Percentiles rank a stretch among this genome's conserved stretches.
Evolutionary conservation across 2,329 filamentous ascomycete species (phyloP).

Genomic region (Ustilaginoidea virens): DNA sequence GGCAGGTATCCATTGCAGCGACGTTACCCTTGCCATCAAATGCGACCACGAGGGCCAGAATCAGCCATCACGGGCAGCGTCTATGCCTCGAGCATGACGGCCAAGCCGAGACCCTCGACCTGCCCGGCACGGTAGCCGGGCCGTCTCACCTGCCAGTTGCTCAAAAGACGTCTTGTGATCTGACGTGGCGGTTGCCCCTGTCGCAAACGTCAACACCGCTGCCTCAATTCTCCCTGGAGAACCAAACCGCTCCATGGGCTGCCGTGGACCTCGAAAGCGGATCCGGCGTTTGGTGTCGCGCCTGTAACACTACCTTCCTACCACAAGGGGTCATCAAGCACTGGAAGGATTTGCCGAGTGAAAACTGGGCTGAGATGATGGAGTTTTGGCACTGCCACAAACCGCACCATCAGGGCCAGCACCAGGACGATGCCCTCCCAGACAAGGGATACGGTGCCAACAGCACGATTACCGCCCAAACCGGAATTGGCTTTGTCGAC

Average conservation of each 20-base stretch:
- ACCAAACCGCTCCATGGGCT: constrained; percentile 37
- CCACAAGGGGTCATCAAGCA: constrained; percentile 21
- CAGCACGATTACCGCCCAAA: constrained; percentile 51
- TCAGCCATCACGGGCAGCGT: constrained; percentile 28
- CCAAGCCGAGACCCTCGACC: constrained; percentile 15
- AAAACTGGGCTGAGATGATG: constrained; percentile 99
- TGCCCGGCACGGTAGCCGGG: constrained; percentile 26
- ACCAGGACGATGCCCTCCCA: constrained; percentile 32
- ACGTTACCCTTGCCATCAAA: constrained; percentile 29
- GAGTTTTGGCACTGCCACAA: constrained; percentile 99
- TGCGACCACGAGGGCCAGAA: constrained; percentile 23
- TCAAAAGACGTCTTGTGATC: constrained; percentile 14
- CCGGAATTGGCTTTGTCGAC: constrained; percentile 64
- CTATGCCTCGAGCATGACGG: constrained; percentile 34
- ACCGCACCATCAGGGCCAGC: constrained; percentile 43
- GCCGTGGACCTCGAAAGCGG: constrained; percentile 29
- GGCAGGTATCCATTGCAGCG: constrained; percentile 44
- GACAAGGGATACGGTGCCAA: constrained; percentile 73
- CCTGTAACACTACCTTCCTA: constrained; percentile 24
- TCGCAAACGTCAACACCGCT: constrained; percentile 10
- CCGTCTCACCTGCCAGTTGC: constrained; percentile 22
- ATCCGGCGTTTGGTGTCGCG: constrained; percentile 27
- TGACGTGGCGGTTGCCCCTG: constrained; percentile 41
- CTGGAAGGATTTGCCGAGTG: constrained; percentile 92
- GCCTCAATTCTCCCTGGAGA: constrained; percentile 16